Evolutionary conservation across 306 rosid genomes (phyloP), one percentile per base, ranked within the genome.

Genomic region (Quercus rubra): DNA sequence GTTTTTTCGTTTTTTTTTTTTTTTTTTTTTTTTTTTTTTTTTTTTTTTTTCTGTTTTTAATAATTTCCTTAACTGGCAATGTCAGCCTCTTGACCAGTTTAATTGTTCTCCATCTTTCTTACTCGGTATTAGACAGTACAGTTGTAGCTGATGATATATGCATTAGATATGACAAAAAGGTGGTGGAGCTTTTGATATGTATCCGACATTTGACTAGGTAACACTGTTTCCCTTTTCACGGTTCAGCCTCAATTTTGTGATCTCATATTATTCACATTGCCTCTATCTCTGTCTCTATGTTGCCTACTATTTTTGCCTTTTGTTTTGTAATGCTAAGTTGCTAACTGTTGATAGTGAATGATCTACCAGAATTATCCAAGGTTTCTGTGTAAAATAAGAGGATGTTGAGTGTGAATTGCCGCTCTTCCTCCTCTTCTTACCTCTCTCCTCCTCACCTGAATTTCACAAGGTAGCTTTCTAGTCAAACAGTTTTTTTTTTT

Each of bases 61-160:
- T 33, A 1, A 33, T 8, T 74, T 14, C 10, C 55, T 46, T 79
- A 41, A 28, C 73, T 5, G 63, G 74, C 80, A 81, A 76, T 81
- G 85, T 71, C 77, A 54, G 62, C 74, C 46, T 70, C 54, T 61
- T 76, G 78, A 81, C 85, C 41, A n/a, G 49, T 62, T 54, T 59
- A 62, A 58, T 75, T 75, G 76, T 69, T 57, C 76, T 58, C 70
- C 62, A 1, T 67, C 68, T 25, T 13, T 63, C 54, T 49, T 49
- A 17, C 55, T 19, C 52, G 61, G 21, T 69, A 28, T 43, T 21
- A 67, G 72, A 46, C 46, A 18, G 20, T 41, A 11, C 46, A 18
- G 20, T 41, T 6, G 30, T 20, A 14, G 7, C 20, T 5, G 55
- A 57, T 15, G 75, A 62, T 46, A 62, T 61, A 49, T 57, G 20